Percentiles rank a stretch among this genome's conserved stretches.
These are phyloP conservation scores for Yarrowia sp. DNA, from an alignment of 805 yeast genomes.

Conservation along the genomic window DNA sequence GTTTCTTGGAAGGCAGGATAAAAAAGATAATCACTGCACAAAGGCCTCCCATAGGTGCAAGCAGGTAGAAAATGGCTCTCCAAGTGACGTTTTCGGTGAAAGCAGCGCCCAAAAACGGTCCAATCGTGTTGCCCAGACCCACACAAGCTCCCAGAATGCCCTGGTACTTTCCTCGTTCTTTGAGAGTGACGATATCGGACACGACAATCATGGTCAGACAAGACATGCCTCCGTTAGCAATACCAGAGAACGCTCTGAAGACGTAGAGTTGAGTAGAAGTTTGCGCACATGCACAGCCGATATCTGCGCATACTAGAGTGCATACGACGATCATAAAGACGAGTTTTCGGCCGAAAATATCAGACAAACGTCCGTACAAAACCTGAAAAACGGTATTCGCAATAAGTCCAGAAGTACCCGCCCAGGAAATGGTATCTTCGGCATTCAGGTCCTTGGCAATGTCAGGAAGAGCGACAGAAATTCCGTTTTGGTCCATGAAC, in stretches of 20 bases:
- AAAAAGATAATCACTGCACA: constrained; percentile 37
- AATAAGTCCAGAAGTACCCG: constrained; percentile 53
- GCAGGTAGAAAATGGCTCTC: constrained; percentile 52
- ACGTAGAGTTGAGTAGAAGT: constrained; percentile 50
- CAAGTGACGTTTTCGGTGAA: constrained; percentile 47
- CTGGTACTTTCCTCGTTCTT: constrained; percentile 56
- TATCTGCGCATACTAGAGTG: constrained; percentile 46
- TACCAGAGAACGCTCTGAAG: constrained; percentile 55
- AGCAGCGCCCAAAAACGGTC: constrained; percentile 55
- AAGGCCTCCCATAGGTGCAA: constrained; percentile 44
- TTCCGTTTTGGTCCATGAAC: constrained; percentile 52
- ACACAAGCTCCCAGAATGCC: constrained; percentile 53
- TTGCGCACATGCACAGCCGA: constrained; percentile 53
- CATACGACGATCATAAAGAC: constrained; percentile 44
- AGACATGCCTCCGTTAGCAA: constrained; percentile 55
- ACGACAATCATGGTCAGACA: constrained; percentile 53
- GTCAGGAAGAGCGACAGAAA: constrained; percentile 49
- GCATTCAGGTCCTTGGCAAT: constrained; percentile 51
- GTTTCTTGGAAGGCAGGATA: constrained; percentile 36
- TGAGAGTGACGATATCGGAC: constrained; percentile 53
- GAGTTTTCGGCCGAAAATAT: constrained; percentile 53
- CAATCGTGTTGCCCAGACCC: constrained; percentile 53
- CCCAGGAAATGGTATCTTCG: constrained; percentile 54
- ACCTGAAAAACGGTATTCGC: constrained; percentile 55
- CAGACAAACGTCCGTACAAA: constrained; percentile 53